These are phyloP conservation scores for Taphrina populina DNA, from an alignment of 1,139 yeast genomes.

Conservation along the genomic window DNA sequence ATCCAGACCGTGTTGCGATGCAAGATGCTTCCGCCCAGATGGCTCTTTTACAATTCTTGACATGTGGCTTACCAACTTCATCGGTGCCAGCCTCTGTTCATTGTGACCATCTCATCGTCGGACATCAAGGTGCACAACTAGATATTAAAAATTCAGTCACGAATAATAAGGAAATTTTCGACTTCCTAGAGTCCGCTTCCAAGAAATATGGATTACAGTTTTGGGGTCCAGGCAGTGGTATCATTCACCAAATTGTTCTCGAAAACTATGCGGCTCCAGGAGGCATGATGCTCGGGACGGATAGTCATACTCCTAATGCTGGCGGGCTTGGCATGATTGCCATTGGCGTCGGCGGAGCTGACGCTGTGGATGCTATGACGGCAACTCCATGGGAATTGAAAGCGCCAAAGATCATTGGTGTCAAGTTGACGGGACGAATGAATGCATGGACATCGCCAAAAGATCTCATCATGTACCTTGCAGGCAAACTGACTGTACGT, in stretches of 20 bases:
- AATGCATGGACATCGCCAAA: constrained; percentile 95
- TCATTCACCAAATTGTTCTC: constrained; percentile 92
- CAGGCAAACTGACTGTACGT: constrained; percentile 86
- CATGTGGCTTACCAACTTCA: constrained; percentile 82
- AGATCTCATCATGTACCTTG: constrained; percentile 86
- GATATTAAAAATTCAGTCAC: constrained; percentile 76
- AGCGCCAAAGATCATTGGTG: constrained; percentile 92
- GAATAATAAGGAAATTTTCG: constrained; percentile 89
- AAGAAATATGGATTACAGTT: constrained; percentile 91
- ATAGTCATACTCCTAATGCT: constrained; percentile 96
- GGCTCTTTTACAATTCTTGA: constrained; percentile 95
- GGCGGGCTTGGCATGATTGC: constrained; percentile 98
- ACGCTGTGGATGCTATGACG: constrained; percentile 94
- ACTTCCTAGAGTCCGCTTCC: constrained; percentile 85
- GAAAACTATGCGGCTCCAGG: constrained; percentile 97
- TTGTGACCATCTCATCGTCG: constrained; percentile 96
- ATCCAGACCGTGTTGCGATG: constrained; percentile 99
- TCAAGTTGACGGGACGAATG: constrained; percentile 80
- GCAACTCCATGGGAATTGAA: constrained; percentile 99
- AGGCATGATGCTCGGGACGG: constrained; percentile 98
- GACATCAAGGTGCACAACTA: constrained; percentile 80
- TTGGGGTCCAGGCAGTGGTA: constrained; percentile 99
- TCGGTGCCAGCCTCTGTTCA: constrained; percentile 94
- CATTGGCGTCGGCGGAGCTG: constrained; percentile 98
- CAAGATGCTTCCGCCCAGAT: constrained; percentile 99